phyloP scores from a whole-genome alignment of 441 rosid species.

The Capsella rubella region DNA sequence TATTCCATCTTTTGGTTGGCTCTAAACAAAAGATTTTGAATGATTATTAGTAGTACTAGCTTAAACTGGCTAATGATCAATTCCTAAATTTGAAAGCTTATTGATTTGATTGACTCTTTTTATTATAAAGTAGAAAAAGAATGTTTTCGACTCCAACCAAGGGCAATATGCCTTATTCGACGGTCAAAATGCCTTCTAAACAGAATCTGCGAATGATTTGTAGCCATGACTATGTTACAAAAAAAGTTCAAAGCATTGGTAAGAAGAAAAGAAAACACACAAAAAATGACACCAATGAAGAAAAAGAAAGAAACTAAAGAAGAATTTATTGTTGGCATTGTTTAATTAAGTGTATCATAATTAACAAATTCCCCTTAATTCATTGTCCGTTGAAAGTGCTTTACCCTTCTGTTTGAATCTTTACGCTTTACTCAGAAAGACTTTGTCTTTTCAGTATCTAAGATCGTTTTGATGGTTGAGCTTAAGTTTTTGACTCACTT shows the following conservation, averaged over 20 bases:
- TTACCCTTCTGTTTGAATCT: constrained; percentile 34
- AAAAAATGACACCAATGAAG: not conserved
- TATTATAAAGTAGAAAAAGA: constrained; percentile 14
- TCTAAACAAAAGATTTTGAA: not conserved
- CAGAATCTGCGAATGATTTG: not conserved
- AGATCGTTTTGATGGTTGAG: constrained; percentile 37
- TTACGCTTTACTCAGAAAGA: constrained; percentile 15
- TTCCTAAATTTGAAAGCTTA: constrained; percentile 9
- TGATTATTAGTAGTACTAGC: too few relatives aligned
- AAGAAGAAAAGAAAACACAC: not conserved
- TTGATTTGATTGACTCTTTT: not conserved
- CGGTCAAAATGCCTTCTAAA: constrained; percentile 21
- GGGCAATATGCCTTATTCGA: constrained; percentile 23
- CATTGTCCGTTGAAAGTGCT: constrained; percentile 44
- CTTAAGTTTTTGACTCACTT: constrained; percentile 30
- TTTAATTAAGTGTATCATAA: constrained; percentile 14
- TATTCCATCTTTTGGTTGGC: constrained; percentile 25
- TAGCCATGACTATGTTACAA: too few relatives aligned
- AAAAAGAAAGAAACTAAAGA: constrained; percentile 22
- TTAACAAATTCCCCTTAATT: constrained; percentile 26
- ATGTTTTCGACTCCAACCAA: constrained; percentile 22
- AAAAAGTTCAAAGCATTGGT: not conserved
- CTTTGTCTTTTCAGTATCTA: constrained; percentile 25
- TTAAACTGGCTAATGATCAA: constrained; percentile 16
- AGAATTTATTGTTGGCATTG: constrained; percentile 14